These are phyloP conservation scores for Sclerotinia subarctica DNA, from an alignment of 2,329 filamentous ascomycete species.

Conservation along the genomic window DNA sequence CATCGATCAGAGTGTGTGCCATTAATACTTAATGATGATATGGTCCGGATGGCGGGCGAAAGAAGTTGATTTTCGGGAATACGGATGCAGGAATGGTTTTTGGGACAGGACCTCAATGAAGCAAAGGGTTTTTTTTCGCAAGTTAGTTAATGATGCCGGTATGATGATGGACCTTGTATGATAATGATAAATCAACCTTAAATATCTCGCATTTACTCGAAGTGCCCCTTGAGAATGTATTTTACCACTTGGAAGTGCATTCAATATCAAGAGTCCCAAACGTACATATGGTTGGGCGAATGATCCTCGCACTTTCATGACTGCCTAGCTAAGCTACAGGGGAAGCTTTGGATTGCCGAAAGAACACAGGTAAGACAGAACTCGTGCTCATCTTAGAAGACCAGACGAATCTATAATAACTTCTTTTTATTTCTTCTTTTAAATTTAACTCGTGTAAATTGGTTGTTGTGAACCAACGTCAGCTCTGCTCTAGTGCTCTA, in stretches of 20 bases:
- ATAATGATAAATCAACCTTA: slow-evolving; percentile 11
- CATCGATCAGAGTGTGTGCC: neutral
- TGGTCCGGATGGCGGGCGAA: neutral
- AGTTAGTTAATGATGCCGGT: slow-evolving; percentile 11
- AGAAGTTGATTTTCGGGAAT: neutral
- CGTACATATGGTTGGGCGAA: too few species aligned
- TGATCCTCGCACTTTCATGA: too few species aligned
- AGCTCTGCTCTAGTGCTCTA: slow-evolving; percentile 4
- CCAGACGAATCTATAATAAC: neutral
- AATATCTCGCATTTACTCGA: neutral
- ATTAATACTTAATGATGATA: slow-evolving; percentile 10
- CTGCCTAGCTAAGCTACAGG: too few species aligned
- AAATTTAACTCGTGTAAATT: neutral
- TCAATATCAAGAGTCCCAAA: too few species aligned
- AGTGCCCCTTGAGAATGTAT: neutral
- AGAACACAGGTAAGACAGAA: too few species aligned
- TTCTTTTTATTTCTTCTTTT: neutral
- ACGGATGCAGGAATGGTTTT: slow-evolving; percentile 2
- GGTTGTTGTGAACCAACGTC: slow-evolving; percentile 11
- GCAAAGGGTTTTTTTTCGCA: neutral
- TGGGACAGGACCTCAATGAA: neutral
- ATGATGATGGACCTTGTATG: slow-evolving; percentile 3
- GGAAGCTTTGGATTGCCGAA: too few species aligned
- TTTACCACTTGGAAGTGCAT: neutral
- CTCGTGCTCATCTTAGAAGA: too few species aligned